phyloP scores from a whole-genome alignment of 2,329 filamentous ascomycete genomes.

The Diaporthe aspalathi region DNA sequence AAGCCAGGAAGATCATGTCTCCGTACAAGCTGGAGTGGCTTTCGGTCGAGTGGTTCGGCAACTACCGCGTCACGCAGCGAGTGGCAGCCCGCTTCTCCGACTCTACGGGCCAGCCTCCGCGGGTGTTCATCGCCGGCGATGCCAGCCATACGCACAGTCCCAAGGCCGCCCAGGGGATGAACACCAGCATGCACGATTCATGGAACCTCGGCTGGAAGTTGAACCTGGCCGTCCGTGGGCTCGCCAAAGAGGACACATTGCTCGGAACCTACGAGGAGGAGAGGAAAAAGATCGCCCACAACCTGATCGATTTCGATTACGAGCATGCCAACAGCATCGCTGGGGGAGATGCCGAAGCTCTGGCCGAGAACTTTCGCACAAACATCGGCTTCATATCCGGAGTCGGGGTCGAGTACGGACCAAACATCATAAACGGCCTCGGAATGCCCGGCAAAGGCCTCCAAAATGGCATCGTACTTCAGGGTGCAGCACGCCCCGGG shows the following conservation, averaged over 20 bases:
- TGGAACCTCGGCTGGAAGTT: slow-evolving; percentile 70
- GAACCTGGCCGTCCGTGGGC: slow-evolving; percentile 64
- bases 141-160: slow-evolving; percentile 79
- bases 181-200: slow-evolving; percentile 70
- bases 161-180: slow-evolving; percentile 77
- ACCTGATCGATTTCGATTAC: slow-evolving; percentile 70
- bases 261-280: slow-evolving; percentile 73
- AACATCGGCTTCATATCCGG: slow-evolving; percentile 81
- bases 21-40: slow-evolving; percentile 69
- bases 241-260: slow-evolving; percentile 63
- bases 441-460: slow-evolving; percentile 16
- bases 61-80: slow-evolving; percentile 77
- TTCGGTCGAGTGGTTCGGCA: slow-evolving; percentile 76
- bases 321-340: slow-evolving; percentile 69
- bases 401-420: slow-evolving; percentile 66
- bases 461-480: slow-evolving; percentile 19
- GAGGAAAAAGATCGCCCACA: slow-evolving; percentile 69
- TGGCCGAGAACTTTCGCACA: slow-evolving; percentile 76
- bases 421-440: slow-evolving; percentile 26
- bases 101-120: slow-evolving; percentile 53
- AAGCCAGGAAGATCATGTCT: slow-evolving; percentile 70
- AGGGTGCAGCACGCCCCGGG: slow-evolving; percentile 43
- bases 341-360: slow-evolving; percentile 69
- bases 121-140: slow-evolving; percentile 76
- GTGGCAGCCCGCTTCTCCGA: slow-evolving; percentile 77